Evolutionary conservation across 139 green algal genomes (phyloP), one percentile per base, ranked within the genome.

Genomic region (Penium margaritaceum): DNA sequence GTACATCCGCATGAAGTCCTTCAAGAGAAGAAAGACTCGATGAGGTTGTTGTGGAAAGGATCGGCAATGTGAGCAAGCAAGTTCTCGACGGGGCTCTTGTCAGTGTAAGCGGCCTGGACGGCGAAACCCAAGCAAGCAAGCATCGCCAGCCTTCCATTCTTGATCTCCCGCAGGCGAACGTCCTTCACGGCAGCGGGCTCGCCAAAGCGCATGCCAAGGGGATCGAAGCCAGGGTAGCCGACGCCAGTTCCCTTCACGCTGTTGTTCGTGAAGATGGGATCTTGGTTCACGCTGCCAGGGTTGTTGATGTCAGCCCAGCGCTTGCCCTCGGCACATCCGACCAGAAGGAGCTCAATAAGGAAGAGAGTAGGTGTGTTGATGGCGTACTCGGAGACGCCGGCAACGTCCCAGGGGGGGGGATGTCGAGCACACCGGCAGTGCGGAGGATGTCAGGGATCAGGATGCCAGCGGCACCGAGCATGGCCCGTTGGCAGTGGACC

Each of bases 381-480:
- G 84, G 95, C 92, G 44, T 88, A 47, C 30, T 91, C 83, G 3
- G 88, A 84, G 32, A 74, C 55, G 34, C 83, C 70, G 24, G 70
- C 57, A 30, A 71, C 72, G 39, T 72, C 71, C 44, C 37, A 68
- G 34, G 21, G 5, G 24, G 71, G 51, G 14, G 37, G 12, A 32
- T 72, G 38, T 30, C 19, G 43, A 54, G 5, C 17, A 62, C 6
- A 9, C n/a, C 24, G 39, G 65, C 65, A 2, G 51, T 69, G 32
- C 47, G 74, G 14, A 64, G 5, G 0, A 83, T 63, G 41, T 89
- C 88, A 76, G 90, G 89, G 6, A 69, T 85, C 21, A 96, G 80
- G 75, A 95, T 89, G 47, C 90, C 90, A 7, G 89, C 90, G 29
- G 90, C 87, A n/a, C 78, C 90, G 3, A 92, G 77, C 90, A 96